phyloP scores from a whole-genome alignment of 192 early-diverging fungal species.

The Backusella australiensis region DNA sequence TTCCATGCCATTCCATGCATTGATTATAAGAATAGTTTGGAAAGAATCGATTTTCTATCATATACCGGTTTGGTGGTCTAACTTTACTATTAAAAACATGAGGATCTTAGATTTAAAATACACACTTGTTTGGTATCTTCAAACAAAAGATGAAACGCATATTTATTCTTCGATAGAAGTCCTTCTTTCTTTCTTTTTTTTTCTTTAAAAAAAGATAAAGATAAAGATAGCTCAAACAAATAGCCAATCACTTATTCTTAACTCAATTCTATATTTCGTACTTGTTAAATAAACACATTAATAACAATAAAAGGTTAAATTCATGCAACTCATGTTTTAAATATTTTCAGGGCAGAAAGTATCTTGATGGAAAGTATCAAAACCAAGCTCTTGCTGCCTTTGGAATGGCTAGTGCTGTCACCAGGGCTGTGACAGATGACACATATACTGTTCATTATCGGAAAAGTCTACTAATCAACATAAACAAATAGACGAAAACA shows the following conservation, averaged over 20 bases:
- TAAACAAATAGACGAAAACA: not conserved
- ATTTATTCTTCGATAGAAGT: not conserved
- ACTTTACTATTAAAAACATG: not conserved
- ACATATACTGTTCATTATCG: not conserved
- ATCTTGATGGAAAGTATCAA: not conserved
- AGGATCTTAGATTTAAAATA: not conserved
- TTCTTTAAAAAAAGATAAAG: not conserved
- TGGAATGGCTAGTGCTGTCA: not conserved
- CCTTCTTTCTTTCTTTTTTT: not conserved
- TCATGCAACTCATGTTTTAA: not conserved
- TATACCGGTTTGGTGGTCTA: not conserved
- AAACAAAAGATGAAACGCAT: not conserved
- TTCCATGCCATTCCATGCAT: not conserved
- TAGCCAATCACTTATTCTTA: not conserved
- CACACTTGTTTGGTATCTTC: not conserved
- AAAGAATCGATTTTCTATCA: not conserved
- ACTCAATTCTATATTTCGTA: not conserved
- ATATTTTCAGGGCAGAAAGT: not conserved
- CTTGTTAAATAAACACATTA: not conserved
- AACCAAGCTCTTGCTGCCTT: not conserved
- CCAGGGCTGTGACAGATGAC: not conserved
- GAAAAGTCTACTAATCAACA: not conserved
- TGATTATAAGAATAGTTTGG: not conserved
- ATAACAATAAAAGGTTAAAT: not conserved
- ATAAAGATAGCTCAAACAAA: not conserved